phyloP scores from a whole-genome alignment of 2,329 filamentous ascomycete genomes.

The Zasmidium angulare region DNA sequence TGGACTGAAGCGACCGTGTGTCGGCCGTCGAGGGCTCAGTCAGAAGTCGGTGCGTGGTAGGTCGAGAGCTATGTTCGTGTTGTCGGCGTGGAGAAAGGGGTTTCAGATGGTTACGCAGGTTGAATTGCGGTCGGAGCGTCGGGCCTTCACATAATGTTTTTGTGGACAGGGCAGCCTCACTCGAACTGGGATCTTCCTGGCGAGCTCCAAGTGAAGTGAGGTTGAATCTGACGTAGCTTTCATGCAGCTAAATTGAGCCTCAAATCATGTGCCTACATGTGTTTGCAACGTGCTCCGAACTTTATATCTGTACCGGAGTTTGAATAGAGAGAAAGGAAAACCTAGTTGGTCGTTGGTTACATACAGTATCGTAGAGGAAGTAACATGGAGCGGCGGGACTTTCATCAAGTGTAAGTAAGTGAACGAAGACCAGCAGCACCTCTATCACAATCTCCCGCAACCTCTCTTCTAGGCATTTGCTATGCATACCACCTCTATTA shows the following conservation, averaged over 20 bases:
- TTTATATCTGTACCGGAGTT: too few relatives aligned
- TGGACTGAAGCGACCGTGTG: background rate
- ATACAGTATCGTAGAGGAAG: too few relatives aligned
- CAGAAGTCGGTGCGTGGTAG: background rate
- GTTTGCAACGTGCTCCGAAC: background rate
- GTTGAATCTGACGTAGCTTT: constrained; percentile 1
- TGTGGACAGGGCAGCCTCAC: background rate
- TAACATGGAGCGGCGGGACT: background rate
- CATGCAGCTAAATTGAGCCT: background rate
- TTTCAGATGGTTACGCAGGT: background rate
- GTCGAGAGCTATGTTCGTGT: too few relatives aligned
- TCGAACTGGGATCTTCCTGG: background rate
- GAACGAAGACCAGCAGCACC: background rate
- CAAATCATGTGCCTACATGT: background rate
- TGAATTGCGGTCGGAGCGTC: background rate
- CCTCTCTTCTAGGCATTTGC: background rate
- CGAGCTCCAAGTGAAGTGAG: background rate
- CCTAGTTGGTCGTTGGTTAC: too few relatives aligned
- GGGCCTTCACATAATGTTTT: background rate
- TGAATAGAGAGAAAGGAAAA: too few relatives aligned
- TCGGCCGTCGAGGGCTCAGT: background rate
- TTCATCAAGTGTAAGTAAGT: too few relatives aligned
- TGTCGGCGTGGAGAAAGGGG: too few relatives aligned
- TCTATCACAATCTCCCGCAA: background rate
- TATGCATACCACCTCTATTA: background rate